Evolutionary conservation across 2,329 filamentous ascomycete species (phyloP).

Genomic region (Diaporthe aspalathi): DNA sequence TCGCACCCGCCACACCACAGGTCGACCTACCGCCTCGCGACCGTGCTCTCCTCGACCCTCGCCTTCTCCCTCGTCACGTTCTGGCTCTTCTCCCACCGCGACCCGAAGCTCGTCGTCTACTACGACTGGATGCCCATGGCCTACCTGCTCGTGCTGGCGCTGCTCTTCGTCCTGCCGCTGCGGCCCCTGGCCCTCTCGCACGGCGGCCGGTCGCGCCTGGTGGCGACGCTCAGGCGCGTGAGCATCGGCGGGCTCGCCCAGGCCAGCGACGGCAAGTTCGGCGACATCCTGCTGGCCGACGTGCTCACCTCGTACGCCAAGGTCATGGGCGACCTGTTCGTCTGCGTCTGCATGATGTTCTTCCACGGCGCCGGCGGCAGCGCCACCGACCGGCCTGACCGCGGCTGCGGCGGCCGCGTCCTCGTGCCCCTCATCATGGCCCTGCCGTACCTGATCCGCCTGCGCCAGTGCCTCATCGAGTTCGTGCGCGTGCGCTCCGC

Average conservation of each 20-base stretch:
- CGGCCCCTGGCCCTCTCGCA: slow-evolving; percentile 71
- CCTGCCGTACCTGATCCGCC: slow-evolving; percentile 84
- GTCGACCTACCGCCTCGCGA: slow-evolving; percentile 88
- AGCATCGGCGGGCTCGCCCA: slow-evolving; percentile 88
- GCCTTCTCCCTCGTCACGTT: slow-evolving; percentile 80
- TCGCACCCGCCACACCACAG: slow-evolving; percentile 80
- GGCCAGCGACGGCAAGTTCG: slow-evolving; percentile 90
- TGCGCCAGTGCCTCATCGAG: slow-evolving; percentile 93
- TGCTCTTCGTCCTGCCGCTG: slow-evolving; percentile 79
- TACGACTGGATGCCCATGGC: slow-evolving; percentile 90
- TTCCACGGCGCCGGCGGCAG: slow-evolving; percentile 78
- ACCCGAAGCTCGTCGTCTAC: slow-evolving; percentile 74
- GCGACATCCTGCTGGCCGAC: slow-evolving; percentile 92
- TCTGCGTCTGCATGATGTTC: slow-evolving; percentile 82
- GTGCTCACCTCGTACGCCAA: slow-evolving; percentile 95
- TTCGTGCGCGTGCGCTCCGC: slow-evolving; percentile 76
- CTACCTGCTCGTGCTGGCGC: slow-evolving; percentile 79
- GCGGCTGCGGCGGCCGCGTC: slow-evolving; percentile 81
- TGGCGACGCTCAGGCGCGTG: slow-evolving; percentile 81
- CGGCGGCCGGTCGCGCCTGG: slow-evolving; percentile 79
- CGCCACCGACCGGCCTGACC: slow-evolving; percentile 83
- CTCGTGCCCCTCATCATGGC: slow-evolving; percentile 87
- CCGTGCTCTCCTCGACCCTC: slow-evolving; percentile 78
- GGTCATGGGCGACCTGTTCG: slow-evolving; percentile 88
- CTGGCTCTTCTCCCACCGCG: slow-evolving; percentile 82